A percentile compares a stretch with the other conserved stretches of the same genome.
Conservation (phyloP, 352 stramenopile genomes). For the Pythium plurisporium region DNA sequence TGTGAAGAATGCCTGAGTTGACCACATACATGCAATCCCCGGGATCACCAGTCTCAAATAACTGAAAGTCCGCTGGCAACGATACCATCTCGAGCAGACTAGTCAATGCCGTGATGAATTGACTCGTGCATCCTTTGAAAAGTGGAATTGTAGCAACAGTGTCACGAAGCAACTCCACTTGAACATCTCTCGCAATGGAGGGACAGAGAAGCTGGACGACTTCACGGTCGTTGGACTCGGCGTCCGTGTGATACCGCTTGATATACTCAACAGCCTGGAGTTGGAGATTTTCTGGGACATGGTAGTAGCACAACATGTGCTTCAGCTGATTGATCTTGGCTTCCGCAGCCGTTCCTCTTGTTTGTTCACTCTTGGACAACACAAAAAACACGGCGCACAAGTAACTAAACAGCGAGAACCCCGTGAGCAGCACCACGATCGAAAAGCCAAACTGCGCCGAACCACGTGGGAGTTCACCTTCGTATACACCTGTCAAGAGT, state of each 20-base stretch:
- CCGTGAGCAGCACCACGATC: constrained; percentile 38
- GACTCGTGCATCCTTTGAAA: constrained; percentile 53
- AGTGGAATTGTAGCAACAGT: constrained; percentile 57
- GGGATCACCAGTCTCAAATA: constrained; percentile 51
- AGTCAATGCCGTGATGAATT: constrained; percentile 63
- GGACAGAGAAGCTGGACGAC: constrained; percentile 62
- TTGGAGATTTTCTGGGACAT: constrained; percentile 46
- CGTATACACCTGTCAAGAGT: constrained; percentile 47
- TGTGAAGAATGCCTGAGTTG: constrained; percentile 52
- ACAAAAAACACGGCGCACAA: constrained; percentile 63
- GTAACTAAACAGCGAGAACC: constrained; percentile 59
- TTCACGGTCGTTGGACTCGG: constrained; percentile 62
- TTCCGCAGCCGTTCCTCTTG: constrained; percentile 30
- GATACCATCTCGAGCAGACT: constrained; percentile 63
- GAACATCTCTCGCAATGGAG: constrained; percentile 71
- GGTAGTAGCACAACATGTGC: constrained; percentile 61
- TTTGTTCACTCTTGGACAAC: constrained; percentile 64
- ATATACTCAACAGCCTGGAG: constrained; percentile 52
- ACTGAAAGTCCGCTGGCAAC: constrained; percentile 43
- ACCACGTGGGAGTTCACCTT: constrained; percentile 35
- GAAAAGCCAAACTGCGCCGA: constrained; percentile 46
- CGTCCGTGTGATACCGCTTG: constrained; percentile 61
- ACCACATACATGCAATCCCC: constrained; percentile 77
- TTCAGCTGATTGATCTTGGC: constrained; percentile 63
- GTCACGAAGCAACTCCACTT: constrained; percentile 50